These are phyloP conservation scores for Neurospora hispaniola DNA, from an alignment of 495 filamentous ascomycete species.

Conservation along the genomic window DNA sequence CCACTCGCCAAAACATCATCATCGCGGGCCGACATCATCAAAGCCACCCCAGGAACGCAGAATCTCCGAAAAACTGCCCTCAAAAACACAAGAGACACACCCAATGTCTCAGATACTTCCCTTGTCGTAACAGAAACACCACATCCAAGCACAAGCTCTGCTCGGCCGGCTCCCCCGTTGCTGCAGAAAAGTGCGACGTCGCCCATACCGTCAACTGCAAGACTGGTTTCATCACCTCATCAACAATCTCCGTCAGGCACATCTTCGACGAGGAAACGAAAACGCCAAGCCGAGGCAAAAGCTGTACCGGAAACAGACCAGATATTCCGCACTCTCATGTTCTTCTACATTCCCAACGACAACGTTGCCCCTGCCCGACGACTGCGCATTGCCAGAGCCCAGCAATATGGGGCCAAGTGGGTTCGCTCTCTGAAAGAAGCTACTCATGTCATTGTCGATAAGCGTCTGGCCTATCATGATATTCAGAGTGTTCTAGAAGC, in stretches of 20 bases:
- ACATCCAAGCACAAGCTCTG: slow-evolving; percentile 7
- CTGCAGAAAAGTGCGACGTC: slow-evolving; percentile 16
- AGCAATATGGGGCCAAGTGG: slow-evolving; percentile 61
- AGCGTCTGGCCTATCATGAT: slow-evolving; percentile 50
- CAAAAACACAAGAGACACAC: background rate
- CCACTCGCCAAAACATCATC: background rate
- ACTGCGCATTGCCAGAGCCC: slow-evolving; percentile 60
- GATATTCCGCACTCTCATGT: slow-evolving; percentile 54
- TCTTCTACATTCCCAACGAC: slow-evolving; percentile 77
- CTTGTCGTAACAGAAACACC: slow-evolving; percentile 19
- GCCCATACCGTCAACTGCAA: slow-evolving; percentile 2
- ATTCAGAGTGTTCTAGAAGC: slow-evolving; percentile 51
- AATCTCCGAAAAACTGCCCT: background rate
- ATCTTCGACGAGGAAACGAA: slow-evolving; percentile 38
- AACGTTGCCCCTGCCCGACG: slow-evolving; percentile 55
- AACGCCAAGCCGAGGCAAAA: slow-evolving; percentile 27
- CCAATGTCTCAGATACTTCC: background rate
- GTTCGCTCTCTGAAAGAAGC: slow-evolving; percentile 25
- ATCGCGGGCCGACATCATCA: slow-evolving; percentile 6
- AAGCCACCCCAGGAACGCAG: slow-evolving; percentile 12
- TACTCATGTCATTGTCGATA: slow-evolving; percentile 77
- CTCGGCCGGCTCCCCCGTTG: slow-evolving; percentile 2
- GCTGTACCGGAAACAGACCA: slow-evolving; percentile 47
- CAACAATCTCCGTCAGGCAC: slow-evolving; percentile 15
- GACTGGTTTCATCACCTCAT: background rate